Base-by-base conservation (phyloP, 2,329 filamentous ascomycete genomes). In the Aspergillus intermedius region DNA sequence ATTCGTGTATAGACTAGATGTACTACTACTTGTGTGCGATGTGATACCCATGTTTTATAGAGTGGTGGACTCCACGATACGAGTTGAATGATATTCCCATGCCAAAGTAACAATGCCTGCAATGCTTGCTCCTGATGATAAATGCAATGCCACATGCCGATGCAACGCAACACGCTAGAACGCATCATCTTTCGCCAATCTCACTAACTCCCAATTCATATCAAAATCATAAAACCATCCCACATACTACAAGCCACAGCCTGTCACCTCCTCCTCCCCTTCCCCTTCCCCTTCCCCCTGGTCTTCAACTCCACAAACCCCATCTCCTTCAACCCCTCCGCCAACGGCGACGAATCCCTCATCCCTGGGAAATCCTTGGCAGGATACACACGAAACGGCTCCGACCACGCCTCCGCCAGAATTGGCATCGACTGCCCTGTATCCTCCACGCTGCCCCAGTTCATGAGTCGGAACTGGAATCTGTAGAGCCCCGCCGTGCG, bases 281-380 rank as follows among this genome's bases (percentile, higher is more conserved):
- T 68, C 25, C 61, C 62, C 51, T 66, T 64, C 25, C 59, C 59
- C 49, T 66, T 64, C 3, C 65, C 67, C 28, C 69, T 63, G 3
- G 66, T 69, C 47, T 72, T 71, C 51, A 70, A 59, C 47, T 73
- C 71, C 40, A 63, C 60, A 46, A 71, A 68, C 4, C 71, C 71
- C 41, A 73, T 56, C 32, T 64, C 60, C 53, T 71, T 73, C 50
- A 74, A 52, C 9, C 65, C 63, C 50, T 64, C 64, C 0, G 68
- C 64, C 22, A 74, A 52, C 50, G 58, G 54, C 5, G 69, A 70
- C 10, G 70, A 72, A 42, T 69, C 62, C 37, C 57, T 56, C 71
- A 73, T 71, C 0, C 71, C 71, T 0, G 71, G 71, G 42, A 74
- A 73, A 51, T 73, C 68, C 49, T 73, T 73, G 1, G 71, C 69